Evolutionary conservation across 306 rosid genomes (phyloP).

Genomic region (Senna tora): DNA sequence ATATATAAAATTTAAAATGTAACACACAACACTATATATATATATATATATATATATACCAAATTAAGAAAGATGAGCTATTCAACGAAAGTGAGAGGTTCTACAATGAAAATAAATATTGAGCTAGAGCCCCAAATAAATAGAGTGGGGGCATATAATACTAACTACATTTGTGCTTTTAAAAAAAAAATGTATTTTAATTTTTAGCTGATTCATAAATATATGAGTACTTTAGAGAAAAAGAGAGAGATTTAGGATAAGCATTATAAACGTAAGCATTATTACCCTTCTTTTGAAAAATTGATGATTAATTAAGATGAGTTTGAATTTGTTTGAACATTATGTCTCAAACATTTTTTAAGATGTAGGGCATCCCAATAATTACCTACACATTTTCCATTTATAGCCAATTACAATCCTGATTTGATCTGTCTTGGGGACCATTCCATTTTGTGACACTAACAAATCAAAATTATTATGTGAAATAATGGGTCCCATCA

Average conservation of each 20-base stretch:
- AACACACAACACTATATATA: too few species aligned
- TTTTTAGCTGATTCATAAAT: neutral
- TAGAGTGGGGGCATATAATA: neutral
- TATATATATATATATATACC: too few species aligned
- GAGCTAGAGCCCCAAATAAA: neutral
- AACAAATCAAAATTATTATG: neutral
- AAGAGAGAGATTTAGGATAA: neutral
- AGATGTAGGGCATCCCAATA: neutral
- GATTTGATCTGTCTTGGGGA: constrained; percentile 29
- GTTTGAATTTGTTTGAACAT: neutral
- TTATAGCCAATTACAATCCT: neutral
- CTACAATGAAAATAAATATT: too few species aligned
- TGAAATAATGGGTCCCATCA: neutral
- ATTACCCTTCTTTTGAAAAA: neutral
- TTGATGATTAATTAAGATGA: neutral
- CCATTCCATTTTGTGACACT: neutral
- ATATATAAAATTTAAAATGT: too few species aligned
- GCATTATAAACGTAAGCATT: neutral
- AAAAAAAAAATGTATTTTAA: constrained; percentile 35
- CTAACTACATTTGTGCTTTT: neutral
- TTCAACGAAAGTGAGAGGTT: too few species aligned
- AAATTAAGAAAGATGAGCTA: too few species aligned
- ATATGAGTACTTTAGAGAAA: neutral
- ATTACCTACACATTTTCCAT: neutral
- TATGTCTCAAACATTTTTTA: neutral